These are phyloP conservation scores for Grigorovia jiainica DNA, from an alignment of 805 yeast genomes.

Conservation along the genomic window DNA sequence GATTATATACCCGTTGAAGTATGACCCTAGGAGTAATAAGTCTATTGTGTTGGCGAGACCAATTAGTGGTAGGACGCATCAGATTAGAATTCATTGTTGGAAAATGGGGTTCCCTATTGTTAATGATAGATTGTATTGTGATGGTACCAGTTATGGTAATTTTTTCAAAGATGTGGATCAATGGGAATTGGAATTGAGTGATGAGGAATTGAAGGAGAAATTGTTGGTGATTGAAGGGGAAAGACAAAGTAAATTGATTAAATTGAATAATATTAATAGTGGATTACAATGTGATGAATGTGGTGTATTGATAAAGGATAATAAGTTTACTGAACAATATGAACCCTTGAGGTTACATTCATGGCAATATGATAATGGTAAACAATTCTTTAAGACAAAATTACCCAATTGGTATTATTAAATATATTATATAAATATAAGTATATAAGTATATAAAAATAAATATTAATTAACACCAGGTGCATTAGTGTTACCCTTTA, in stretches of 20 bases:
- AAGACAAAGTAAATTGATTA: conserved; percentile 31
- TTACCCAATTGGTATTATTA: conserved; percentile 18
- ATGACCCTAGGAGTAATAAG: conserved; percentile 38
- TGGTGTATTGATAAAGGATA: conserved; percentile 5
- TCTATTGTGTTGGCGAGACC: conserved; percentile 76
- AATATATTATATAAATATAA: not conserved
- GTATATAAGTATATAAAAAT: not conserved
- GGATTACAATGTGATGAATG: conserved; percentile 19
- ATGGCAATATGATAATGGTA: conserved; percentile 25
- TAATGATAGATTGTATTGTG: conserved; percentile 68
- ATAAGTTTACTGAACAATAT: conserved; percentile 22
- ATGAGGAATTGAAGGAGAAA: conserved; percentile 4
- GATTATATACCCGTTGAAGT: conserved; percentile 50
- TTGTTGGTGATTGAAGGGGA: conserved; percentile 17
- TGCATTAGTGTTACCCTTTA: conserved; percentile 60
- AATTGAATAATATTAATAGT: conserved; percentile 9
- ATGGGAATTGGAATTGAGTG: conserved; percentile 13
- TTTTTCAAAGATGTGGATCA: conserved; percentile 14
- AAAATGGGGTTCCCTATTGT: conserved; percentile 78
- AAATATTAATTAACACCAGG: conserved; percentile 55
- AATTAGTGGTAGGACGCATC: conserved; percentile 91
- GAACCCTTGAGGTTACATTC: conserved; percentile 25
- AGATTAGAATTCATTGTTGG: conserved; percentile 86
- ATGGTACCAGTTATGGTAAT: conserved; percentile 12
- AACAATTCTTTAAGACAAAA: conserved; percentile 28